Evolutionary conservation across 2,329 filamentous ascomycete species (phyloP).

Genomic region (Conoideocrella luteorostrata): DNA sequence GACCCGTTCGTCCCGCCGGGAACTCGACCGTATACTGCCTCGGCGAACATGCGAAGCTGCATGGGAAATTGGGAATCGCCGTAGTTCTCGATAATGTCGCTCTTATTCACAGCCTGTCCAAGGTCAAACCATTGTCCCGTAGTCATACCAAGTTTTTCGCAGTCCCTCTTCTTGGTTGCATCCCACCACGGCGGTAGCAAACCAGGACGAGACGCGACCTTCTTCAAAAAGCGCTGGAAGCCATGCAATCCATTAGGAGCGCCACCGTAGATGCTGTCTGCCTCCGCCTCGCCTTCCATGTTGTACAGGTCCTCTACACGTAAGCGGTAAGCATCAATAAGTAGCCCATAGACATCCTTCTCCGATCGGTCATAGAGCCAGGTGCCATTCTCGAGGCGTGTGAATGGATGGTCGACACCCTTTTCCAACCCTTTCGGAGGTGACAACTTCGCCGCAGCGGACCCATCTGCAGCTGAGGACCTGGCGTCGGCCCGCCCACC

Average conservation of each 20-base stretch:
- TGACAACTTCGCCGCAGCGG: neutral
- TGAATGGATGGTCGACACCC: conserved; percentile 30
- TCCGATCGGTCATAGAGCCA: conserved; percentile 39
- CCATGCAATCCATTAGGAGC: conserved; percentile 17
- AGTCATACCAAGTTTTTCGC: conserved; percentile 28
- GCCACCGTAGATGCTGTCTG: conserved; percentile 24
- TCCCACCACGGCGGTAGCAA: conserved; percentile 42
- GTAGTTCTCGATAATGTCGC: conserved; percentile 35
- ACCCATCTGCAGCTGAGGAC: neutral
- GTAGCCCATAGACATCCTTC: conserved; percentile 35
- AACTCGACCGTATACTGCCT: conserved; percentile 28
- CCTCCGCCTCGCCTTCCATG: conserved; percentile 18
- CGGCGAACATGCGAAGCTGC: conserved; percentile 43
- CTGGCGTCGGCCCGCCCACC: conserved; percentile 14
- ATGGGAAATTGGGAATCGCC: conserved; percentile 37
- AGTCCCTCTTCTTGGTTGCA: conserved; percentile 28
- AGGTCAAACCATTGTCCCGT: conserved; percentile 19
- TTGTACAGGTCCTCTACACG: conserved; percentile 32
- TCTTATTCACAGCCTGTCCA: conserved; percentile 21
- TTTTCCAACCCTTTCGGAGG: conserved; percentile 24
- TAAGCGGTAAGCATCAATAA: conserved; percentile 44
- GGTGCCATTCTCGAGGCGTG: conserved; percentile 29
- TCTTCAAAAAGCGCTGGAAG: conserved; percentile 31
- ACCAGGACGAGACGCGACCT: conserved; percentile 15
- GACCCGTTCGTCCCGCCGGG: conserved; percentile 22